Evolutionary conservation across 1,139 yeast genomes (phyloP).

Genomic region (Kluyveromyces marxianus): DNA sequence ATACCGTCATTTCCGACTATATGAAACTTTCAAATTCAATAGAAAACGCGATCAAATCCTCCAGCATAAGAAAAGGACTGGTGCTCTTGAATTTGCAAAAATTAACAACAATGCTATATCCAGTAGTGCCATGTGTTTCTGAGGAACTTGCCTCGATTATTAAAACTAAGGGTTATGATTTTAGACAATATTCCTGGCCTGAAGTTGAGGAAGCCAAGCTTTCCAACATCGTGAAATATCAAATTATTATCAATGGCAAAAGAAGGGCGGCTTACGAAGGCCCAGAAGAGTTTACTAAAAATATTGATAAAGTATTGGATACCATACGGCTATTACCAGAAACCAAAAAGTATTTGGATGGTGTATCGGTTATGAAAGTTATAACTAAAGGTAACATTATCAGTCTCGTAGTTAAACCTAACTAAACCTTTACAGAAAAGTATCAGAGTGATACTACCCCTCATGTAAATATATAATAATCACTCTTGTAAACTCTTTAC

Average conservation of each 20-base stretch:
- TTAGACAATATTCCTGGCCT: constrained; percentile 59
- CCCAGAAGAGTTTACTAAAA: constrained; percentile 31
- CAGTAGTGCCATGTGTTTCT: constrained; percentile 53
- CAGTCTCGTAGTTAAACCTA: constrained; percentile 28
- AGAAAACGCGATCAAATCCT: constrained; percentile 33
- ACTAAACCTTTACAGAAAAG: not conserved
- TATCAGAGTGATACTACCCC: not conserved
- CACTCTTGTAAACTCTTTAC: constrained; percentile 34
- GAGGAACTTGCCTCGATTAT: constrained; percentile 76
- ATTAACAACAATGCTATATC: constrained; percentile 43
- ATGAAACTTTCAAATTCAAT: constrained; percentile 74
- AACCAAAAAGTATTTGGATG: constrained; percentile 31
- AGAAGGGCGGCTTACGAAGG: constrained; percentile 43
- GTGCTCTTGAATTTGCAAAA: constrained; percentile 41
- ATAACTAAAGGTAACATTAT: constrained; percentile 35
- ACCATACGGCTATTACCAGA: constrained; percentile 23
- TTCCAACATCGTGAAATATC: constrained; percentile 36
- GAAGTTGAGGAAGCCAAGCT: constrained; percentile 32
- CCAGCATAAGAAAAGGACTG: constrained; percentile 31
- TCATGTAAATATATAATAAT: constrained; percentile 4
- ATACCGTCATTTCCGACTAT: constrained; percentile 80
- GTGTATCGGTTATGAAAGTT: constrained; percentile 33
- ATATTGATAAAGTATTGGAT: constrained; percentile 33
- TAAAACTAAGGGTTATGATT: constrained; percentile 29
- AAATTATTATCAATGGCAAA: constrained; percentile 65